These are phyloP conservation scores for Quercus phellos DNA, from an alignment of 331 rosid species.

Conservation along the genomic window DNA sequence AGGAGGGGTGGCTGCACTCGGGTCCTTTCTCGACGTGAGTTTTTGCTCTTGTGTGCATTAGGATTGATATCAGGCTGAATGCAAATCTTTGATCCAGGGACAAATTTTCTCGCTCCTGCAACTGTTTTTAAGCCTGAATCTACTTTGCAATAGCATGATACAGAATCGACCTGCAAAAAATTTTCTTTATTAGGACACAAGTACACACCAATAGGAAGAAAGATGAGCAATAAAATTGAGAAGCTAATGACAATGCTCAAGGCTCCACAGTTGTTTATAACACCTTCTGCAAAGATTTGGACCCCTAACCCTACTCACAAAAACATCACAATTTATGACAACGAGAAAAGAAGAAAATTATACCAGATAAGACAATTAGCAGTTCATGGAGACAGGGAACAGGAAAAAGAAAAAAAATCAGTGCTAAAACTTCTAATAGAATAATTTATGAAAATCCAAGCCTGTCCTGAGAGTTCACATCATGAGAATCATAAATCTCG, in stretches of 20 bases:
- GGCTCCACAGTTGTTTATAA: not conserved
- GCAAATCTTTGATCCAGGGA: constrained; percentile 91
- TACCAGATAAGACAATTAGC: too few species aligned
- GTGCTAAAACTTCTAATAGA: too few species aligned
- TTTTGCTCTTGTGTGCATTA: constrained; percentile 76
- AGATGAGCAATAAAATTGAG: not conserved
- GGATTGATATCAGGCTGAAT: constrained; percentile 98
- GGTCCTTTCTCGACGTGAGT: constrained; percentile 70
- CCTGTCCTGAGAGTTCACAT: too few species aligned
- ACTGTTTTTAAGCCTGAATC: constrained; percentile 93
- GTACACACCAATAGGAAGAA: not conserved
- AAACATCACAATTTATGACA: not conserved
- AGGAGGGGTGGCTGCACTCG: constrained; percentile 89
- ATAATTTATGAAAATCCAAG: too few species aligned
- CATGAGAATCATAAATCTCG: not conserved
- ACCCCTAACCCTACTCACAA: not conserved
- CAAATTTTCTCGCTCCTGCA: constrained; percentile 93
- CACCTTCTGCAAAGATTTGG: too few species aligned
- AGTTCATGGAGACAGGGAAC: too few species aligned
- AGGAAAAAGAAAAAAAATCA: too few species aligned
- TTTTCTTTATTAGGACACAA: constrained; percentile 31
- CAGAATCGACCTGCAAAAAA: constrained; percentile 85
- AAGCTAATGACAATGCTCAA: not conserved
- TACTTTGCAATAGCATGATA: constrained; percentile 96
- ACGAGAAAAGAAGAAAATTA: not conserved